These are phyloP conservation scores for Protomyces gravidus DNA, from an alignment of 1,139 yeast species.

Conservation along the genomic window DNA sequence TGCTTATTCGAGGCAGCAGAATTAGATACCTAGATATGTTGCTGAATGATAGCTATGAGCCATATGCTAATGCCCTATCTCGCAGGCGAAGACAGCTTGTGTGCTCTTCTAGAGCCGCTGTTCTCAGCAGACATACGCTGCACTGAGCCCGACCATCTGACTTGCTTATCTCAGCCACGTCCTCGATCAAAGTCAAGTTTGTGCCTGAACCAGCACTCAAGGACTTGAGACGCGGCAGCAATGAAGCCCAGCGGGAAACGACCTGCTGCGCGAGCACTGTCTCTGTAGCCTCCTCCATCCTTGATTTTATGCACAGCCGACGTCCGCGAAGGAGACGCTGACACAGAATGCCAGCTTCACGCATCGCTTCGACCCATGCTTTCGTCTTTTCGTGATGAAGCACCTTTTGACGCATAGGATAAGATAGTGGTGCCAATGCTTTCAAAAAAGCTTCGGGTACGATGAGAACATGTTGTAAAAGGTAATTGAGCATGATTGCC, in stretches of 20 bases:
- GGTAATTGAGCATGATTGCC: slow-evolving; percentile 29
- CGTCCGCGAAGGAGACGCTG: slow-evolving; percentile 33
- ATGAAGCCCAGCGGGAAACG: slow-evolving; percentile 2
- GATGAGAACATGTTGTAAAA: slow-evolving; percentile 30
- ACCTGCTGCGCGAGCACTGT: background rate
- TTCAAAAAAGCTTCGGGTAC: slow-evolving; percentile 32
- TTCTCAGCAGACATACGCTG: background rate
- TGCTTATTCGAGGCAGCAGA: too few relatives aligned
- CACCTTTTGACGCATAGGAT: slow-evolving; percentile 32
- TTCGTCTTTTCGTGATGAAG: slow-evolving; percentile 29
- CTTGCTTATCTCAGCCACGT: background rate
- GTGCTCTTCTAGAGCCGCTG: background rate
- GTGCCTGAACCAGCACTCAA: slow-evolving; percentile 1
- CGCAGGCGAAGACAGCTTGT: background rate
- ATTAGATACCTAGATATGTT: too few relatives aligned
- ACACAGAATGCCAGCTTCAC: slow-evolving; percentile 30
- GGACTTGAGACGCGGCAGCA: slow-evolving; percentile 15
- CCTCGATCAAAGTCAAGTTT: background rate
- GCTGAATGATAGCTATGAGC: too few relatives aligned
- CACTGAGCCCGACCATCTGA: background rate
- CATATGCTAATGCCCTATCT: too few relatives aligned
- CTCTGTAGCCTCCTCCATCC: background rate
- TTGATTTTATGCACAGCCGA: slow-evolving; percentile 21
- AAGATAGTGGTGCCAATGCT: slow-evolving; percentile 32
- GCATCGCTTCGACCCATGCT: slow-evolving; percentile 30